Percentiles rank a stretch among this genome's conserved stretches.
These are phyloP conservation scores for Ballota nigra DNA, from an alignment of 257 asterid species.

Conservation along the genomic window DNA sequence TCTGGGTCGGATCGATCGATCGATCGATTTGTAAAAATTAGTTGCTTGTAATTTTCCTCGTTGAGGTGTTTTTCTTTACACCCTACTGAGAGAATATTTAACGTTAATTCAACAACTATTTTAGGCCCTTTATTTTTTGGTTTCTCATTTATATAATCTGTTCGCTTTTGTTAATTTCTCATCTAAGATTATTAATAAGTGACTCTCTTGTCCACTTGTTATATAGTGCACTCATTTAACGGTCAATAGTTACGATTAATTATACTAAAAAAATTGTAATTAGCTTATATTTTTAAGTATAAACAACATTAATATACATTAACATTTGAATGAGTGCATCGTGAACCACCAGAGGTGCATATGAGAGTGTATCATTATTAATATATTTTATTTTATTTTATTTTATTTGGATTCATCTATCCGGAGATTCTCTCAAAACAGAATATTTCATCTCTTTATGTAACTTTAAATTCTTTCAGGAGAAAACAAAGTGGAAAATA, in stretches of 20 bases:
- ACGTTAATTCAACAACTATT: conserved; percentile 6
- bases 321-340: too few species aligned
- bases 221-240: too few species aligned
- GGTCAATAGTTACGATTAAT: too few species aligned
- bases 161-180: too few species aligned
- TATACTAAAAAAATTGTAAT: too few species aligned
- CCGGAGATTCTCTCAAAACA: neutral
- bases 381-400: too few species aligned
- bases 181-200: too few species aligned
- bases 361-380: too few species aligned
- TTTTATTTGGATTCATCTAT: neutral
- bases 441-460: neutral
- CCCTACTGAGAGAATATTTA: conserved; percentile 21
- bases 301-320: too few species aligned
- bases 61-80: conserved; percentile 23
- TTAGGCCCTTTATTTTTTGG: neutral
- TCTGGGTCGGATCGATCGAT: conserved; percentile 15
- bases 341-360: too few species aligned
- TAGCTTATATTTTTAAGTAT: too few species aligned
- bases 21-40: conserved; percentile 17
- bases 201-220: too few species aligned
- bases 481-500: neutral
- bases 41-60: conserved; percentile 20
- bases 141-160: neutral
- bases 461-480: neutral